phyloP scores from a whole-genome alignment of 2,329 filamentous ascomycete species.

The Onygena corvina region DNA sequence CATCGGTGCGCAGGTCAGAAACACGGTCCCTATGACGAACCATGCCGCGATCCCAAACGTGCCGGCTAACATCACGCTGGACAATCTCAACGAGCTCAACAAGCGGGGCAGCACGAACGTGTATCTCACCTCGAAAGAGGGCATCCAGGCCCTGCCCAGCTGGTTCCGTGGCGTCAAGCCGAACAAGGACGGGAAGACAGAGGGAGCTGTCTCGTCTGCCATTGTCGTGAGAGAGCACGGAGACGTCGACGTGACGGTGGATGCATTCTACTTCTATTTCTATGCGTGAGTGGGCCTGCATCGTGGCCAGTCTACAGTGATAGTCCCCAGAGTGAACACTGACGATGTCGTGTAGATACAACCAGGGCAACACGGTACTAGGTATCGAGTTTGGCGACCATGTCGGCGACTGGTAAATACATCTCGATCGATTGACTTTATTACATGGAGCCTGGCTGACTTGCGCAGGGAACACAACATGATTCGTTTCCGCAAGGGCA shows the following conservation, averaged over 20 bases:
- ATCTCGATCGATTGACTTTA: not conserved
- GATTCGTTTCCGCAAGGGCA: slow-evolving; percentile 49
- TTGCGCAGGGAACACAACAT: slow-evolving; percentile 51
- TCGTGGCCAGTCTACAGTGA: no score
- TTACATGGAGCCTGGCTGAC: not conserved
- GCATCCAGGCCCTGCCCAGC: slow-evolving; percentile 35
- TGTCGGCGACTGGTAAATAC: slow-evolving; percentile 47
- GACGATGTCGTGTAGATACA: slow-evolving; percentile 28
- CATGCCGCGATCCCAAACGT: slow-evolving; percentile 29
- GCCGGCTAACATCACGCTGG: slow-evolving; percentile 33
- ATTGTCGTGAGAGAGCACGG: slow-evolving; percentile 50
- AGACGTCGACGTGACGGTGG: slow-evolving; percentile 34
- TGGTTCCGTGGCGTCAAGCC: slow-evolving; percentile 46
- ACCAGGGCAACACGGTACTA: slow-evolving; percentile 42
- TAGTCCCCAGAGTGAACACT: not conserved
- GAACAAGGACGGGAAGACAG: slow-evolving; percentile 40
- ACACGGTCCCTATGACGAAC: slow-evolving; percentile 38
- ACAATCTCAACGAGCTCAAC: slow-evolving; percentile 41
- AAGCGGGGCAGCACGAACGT: slow-evolving; percentile 34
- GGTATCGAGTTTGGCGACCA: slow-evolving; percentile 46
- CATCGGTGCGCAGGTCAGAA: slow-evolving; percentile 35
- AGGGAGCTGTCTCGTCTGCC: slow-evolving; percentile 38
- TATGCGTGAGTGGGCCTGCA: slow-evolving; percentile 35
- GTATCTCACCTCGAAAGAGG: slow-evolving; percentile 40
- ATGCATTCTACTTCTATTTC: slow-evolving; percentile 55